Base-by-base conservation (phyloP, 208 protist species). In the Naegleria fowleri region DNA sequence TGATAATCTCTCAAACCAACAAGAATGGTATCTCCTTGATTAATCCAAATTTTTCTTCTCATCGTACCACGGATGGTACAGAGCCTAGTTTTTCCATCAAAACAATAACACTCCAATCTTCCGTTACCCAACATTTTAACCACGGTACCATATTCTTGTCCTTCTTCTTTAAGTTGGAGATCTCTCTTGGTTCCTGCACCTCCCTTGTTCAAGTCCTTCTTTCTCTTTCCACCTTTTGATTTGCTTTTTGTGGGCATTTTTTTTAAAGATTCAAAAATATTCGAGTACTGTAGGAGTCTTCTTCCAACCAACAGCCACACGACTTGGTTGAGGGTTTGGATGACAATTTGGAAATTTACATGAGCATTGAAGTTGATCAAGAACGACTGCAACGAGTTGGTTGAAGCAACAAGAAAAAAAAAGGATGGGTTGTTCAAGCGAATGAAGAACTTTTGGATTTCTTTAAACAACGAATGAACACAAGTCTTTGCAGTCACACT, bases 131-230 rank as follows among this genome's bases (percentile, higher is more conserved):
- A 95, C 90, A 99, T 97, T 84, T 94, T 96, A 55, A 97, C 94
- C 19, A 99, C 97, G 92, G 98, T 97, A 2, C 97, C 99, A 94
- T 99, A 99, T 93, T 99, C 98, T 95, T 99, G 98, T 36, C 97
- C 97, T 67, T 98, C 97, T 51, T 99, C 98, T 84, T 98, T 96
- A 89, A 98, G 97, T 38, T 98, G 94, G 75, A 99, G 93, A 90
- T 99, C 98, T 90, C 98, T 97, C 94, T 99, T 99, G 90, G 94
- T 92, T 43, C 98, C 94, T 91, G 96, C 96, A 88, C 98, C 95
- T 94, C 98, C 98, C 94, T 99, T 99, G 43, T 96, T 94, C 76
- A 96, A 97, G 93, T 97, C 97, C 52, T 97, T 96, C 92, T 98
- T 97, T 91, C 98, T 96, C 96, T 99, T 99, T 92, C 98, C 96